A percentile compares a stretch with the other conserved stretches of the same genome.
These are phyloP conservation scores for Pilatotrama ljubarskyi DNA, from an alignment of 768 basidiomycete genomes.

Conservation along the genomic window DNA sequence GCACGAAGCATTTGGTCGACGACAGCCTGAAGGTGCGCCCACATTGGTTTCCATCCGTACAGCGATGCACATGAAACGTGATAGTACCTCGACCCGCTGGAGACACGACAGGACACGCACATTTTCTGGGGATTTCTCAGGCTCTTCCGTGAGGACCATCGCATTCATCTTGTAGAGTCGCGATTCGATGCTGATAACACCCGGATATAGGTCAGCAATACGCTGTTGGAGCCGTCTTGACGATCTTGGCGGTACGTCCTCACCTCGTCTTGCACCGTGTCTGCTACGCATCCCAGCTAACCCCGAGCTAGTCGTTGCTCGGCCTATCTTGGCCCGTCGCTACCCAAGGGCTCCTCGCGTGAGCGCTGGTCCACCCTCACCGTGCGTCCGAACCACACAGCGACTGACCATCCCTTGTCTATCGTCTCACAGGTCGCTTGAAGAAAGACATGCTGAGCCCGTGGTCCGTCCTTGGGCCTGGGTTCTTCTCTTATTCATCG, in stretches of 20 bases:
- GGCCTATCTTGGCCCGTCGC: slow-evolving; percentile 31
- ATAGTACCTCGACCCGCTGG: slow-evolving; percentile 38
- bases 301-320: slow-evolving; percentile 1
- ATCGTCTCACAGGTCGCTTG: slow-evolving; percentile 65
- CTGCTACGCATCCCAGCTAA: too few species aligned
- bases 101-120: slow-evolving; percentile 28
- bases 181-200: not conserved
- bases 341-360: slow-evolving; percentile 35
- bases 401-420: too few species aligned
- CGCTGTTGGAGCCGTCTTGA: slow-evolving; percentile 1
- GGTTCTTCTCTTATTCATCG: slow-evolving; percentile 52
- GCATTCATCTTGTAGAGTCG: too few species aligned
- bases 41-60: too few species aligned
- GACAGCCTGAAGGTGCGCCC: slow-evolving; percentile 33
- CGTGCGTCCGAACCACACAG: not conserved
- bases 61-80: too few species aligned
- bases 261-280: too few species aligned
- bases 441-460: slow-evolving; percentile 47
- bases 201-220: slow-evolving; percentile 18
- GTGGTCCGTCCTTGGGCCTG: slow-evolving; percentile 67
- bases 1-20: slow-evolving; percentile 32
- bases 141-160: slow-evolving; percentile 24
- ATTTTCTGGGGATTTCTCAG: slow-evolving; percentile 30
- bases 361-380: not conserved
- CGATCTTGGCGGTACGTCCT: slow-evolving; percentile 14